Conservation (phyloP, 305 asterid species). For the Rubia tinctorum region DNA sequence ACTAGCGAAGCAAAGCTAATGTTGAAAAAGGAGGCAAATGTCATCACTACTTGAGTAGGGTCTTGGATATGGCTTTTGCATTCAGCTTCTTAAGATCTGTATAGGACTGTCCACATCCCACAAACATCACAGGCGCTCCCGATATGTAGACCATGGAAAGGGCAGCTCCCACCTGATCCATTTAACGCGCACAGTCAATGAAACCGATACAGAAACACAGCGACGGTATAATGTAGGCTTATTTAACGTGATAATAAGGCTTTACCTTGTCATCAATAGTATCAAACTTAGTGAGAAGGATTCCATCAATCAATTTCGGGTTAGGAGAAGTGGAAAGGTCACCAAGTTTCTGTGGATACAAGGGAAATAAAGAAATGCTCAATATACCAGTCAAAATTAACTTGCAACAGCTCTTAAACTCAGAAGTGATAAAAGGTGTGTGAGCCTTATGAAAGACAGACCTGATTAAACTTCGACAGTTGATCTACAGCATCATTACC, state of each 20-base stretch:
- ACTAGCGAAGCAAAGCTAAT: constrained; percentile 9
- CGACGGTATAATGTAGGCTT: neutral
- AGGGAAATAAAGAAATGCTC: neutral
- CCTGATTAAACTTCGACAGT: constrained; percentile 91
- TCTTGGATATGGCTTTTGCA: constrained; percentile 84
- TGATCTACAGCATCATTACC: constrained; percentile 98
- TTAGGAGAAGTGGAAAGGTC: constrained; percentile 81
- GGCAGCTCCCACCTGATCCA: constrained; percentile 89
- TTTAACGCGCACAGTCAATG: neutral
- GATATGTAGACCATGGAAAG: constrained; percentile 92
- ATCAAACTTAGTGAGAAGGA: constrained; percentile 90
- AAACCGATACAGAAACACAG: neutral
- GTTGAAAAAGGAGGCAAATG: neutral
- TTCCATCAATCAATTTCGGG: constrained; percentile 92
- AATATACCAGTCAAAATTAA: neutral
- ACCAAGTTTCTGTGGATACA: constrained; percentile 64
- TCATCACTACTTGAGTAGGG: constrained; percentile 74
- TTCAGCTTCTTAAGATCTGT: constrained; percentile 93
- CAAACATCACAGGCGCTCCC: constrained; percentile 96
- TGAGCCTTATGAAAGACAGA: constrained; percentile 6
- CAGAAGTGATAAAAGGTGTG: neutral
- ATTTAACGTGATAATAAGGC: neutral
- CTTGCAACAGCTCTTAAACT: neutral
- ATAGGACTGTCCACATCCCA: constrained; percentile 94
- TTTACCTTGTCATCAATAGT: constrained; percentile 94